phyloP scores from a whole-genome alignment of 108 stramenopile genomes.

The Aureococcus anophagefferens region DNA sequence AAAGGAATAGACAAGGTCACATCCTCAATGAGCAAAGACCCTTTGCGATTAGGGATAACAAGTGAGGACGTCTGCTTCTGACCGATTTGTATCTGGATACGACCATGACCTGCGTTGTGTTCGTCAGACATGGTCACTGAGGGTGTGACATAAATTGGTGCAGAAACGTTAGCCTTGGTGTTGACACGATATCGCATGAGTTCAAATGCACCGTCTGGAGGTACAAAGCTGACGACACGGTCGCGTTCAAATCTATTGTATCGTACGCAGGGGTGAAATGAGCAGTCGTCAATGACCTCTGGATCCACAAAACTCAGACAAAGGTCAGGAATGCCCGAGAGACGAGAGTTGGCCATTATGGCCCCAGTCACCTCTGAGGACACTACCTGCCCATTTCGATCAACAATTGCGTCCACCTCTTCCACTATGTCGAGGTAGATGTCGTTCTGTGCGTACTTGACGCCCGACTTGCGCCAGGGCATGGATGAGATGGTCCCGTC shows the following conservation, averaged over 20 bases:
- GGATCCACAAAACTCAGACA: conserved; percentile 77
- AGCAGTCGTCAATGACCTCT: conserved; percentile 82
- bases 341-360: conserved; percentile 73
- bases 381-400: conserved; percentile 66
- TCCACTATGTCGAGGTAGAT: conserved; percentile 95
- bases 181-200: conserved; percentile 89
- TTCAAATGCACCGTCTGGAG: conserved; percentile 94
- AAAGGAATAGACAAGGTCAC: conserved; percentile 81
- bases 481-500: conserved; percentile 85
- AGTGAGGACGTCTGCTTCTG: conserved; percentile 15
- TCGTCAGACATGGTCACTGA: conserved; percentile 49
- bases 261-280: conserved; percentile 96
- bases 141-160: conserved; percentile 69
- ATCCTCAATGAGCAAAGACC: conserved; percentile 76
- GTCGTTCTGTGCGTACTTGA: conserved; percentile 84
- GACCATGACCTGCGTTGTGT: conserved; percentile 13
- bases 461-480: conserved; percentile 93
- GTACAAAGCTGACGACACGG: conserved; percentile 86
- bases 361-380: conserved; percentile 79
- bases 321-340: conserved; percentile 92
- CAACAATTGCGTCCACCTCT: conserved; percentile 87
- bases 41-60: conserved; percentile 8
- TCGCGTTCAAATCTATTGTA: conserved; percentile 82
- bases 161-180: conserved; percentile 37
- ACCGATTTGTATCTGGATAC: conserved; percentile 12